Base-by-base conservation (phyloP, 2,329 filamentous ascomycete genomes). In the Chaetomiaceae sp. region DNA sequence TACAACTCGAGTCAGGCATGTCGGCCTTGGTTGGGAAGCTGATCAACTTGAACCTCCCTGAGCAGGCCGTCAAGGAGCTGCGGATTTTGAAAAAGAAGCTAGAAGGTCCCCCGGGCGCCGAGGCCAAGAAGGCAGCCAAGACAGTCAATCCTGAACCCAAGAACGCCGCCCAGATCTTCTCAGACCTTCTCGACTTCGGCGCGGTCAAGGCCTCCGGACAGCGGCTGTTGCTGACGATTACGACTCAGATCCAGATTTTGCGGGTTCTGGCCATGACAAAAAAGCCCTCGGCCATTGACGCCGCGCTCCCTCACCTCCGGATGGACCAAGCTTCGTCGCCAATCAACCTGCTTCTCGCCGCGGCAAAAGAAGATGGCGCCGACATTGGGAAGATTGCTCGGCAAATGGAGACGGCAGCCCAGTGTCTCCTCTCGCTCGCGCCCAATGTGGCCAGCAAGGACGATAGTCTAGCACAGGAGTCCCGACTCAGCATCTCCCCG, bases 1-100 rank as follows among this genome's bases (percentile, higher is more conserved):
- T 88, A 36, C 87, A 91, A 64, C 68, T 91, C 4, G 88, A 91
- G 65, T 83, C 76, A 55, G 88, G 87, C 50, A 87, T 89, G 76
- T 80, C 86, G 15, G 82, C 84, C 0, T 76, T 91, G 49, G 70
- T 86, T 36, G 80, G 80, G 36, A 89, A 84, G 64, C 72, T 91
- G 1, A 71, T 90, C 14, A 72, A 74, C 0, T 72, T 89, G 44
- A 81, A 82, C 1, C 68, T 91, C 47, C 80, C 87, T 42, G 80
- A 83, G n/a, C 73, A 85, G 53, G 87, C 88, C 0, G 69, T 83
- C 38, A 88, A 83, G 63, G 88, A 91, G 63, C 66, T 91, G 54
- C 75, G 80, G 37, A 71, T 84, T 11, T 66, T 91, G 59, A 90
- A 88, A 66, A 76, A 72, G 55, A 76, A 82, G 29, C 62, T 91